These are phyloP conservation scores for Mallotus japonicus DNA, from an alignment of 441 rosid genomes.

Conservation along the genomic window DNA sequence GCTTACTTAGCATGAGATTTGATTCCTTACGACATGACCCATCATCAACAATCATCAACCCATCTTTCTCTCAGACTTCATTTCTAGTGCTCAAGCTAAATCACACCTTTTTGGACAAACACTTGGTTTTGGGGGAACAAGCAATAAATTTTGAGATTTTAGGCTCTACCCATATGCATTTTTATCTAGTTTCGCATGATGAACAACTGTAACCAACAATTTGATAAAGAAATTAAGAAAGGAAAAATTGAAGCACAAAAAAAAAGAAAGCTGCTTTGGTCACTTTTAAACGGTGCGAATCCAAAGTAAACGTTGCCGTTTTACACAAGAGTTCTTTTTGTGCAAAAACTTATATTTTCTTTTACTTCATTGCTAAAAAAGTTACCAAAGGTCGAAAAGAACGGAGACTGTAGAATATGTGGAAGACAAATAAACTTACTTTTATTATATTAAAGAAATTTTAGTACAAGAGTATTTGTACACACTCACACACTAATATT, in stretches of 20 bases:
- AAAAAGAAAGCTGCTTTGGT: background rate
- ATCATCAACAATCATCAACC: constrained; percentile 84
- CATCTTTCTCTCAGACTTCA: constrained; percentile 57
- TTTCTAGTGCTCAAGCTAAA: constrained; percentile 31
- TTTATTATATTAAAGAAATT: too few relatives aligned
- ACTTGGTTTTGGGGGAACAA: constrained; percentile 15
- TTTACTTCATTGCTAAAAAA: background rate
- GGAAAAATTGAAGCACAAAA: background rate
- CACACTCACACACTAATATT: too few relatives aligned
- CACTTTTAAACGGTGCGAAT: background rate
- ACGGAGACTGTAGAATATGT: too few relatives aligned
- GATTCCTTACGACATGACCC: constrained; percentile 89
- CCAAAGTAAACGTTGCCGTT: background rate
- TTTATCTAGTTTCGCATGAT: constrained; percentile 10
- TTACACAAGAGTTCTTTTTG: background rate
- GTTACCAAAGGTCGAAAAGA: too few relatives aligned
- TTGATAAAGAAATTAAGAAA: background rate
- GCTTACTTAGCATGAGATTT: constrained; percentile 81
- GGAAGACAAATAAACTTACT: too few relatives aligned
- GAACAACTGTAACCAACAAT: constrained; percentile 12
- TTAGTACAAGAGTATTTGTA: too few relatives aligned
- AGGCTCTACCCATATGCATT: constrained; percentile 17
- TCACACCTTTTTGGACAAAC: constrained; percentile 19
- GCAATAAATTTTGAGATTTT: constrained; percentile 25
- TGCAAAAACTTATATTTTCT: background rate